These are phyloP conservation scores for Xylariaceae sp. DNA, from an alignment of 2,329 filamentous ascomycete genomes.

Conservation along the genomic window DNA sequence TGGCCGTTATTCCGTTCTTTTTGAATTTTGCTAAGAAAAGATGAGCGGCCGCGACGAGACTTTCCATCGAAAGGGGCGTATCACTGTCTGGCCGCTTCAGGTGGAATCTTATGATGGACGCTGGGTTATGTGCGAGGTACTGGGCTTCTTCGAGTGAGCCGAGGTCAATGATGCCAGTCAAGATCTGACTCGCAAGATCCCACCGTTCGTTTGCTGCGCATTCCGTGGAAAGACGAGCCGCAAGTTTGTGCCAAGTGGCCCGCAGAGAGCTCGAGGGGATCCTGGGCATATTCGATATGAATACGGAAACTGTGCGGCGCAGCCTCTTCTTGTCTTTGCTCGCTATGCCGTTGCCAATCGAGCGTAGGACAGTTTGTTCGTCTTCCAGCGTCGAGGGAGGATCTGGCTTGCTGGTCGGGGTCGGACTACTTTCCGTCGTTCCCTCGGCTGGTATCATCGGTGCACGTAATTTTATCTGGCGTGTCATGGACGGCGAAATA, in stretches of 20 bases:
- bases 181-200: conserved; percentile 32
- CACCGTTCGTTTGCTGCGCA: conserved; percentile 31
- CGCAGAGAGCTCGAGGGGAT: conserved; percentile 11
- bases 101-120: conserved; percentile 32
- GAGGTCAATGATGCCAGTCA: conserved; percentile 26
- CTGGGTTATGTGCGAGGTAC: conserved; percentile 36
- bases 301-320: conserved; percentile 21
- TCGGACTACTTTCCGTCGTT: not conserved
- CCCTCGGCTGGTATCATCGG: not conserved
- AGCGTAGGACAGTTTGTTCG: not conserved
- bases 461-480: not conserved
- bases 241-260: conserved; percentile 26
- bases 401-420: not conserved
- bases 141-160: conserved; percentile 31
- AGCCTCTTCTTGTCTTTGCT: conserved; percentile 21
- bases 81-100: conserved; percentile 18
- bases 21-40: conserved; percentile 32
- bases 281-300: conserved; percentile 14
- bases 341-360: conserved; percentile 4
- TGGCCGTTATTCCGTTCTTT: conserved; percentile 17
- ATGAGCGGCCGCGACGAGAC: conserved; percentile 25
- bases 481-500: not conserved
- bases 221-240: conserved; percentile 31
- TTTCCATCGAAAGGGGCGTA: conserved; percentile 5
- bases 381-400: not conserved